Percentiles rank a stretch among this genome's conserved stretches.
phyloP scores from a whole-genome alignment of 805 yeast species.

The Candida taoyuanica region DNA sequence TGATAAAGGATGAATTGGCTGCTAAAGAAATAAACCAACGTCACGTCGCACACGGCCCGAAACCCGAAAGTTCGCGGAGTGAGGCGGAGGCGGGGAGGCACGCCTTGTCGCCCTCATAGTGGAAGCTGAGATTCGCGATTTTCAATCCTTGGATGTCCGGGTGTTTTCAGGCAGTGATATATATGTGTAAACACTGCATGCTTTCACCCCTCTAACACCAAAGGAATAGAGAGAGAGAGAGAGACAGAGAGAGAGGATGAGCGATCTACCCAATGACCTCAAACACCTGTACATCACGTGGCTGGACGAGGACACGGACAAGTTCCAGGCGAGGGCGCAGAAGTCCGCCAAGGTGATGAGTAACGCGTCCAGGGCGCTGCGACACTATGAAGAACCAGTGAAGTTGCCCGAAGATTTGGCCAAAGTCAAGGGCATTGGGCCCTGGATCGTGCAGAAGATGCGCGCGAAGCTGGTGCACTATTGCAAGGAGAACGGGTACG shows the following conservation, averaged over 20 bases:
- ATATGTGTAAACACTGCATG: background rate
- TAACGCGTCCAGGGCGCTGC: slow-evolving; percentile 52
- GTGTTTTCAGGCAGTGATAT: background rate
- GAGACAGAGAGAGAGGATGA: slow-evolving; percentile 1
- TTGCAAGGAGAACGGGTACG: slow-evolving; percentile 49
- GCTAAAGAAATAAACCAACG: no score
- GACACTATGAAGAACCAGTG: slow-evolving; percentile 40
- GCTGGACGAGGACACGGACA: slow-evolving; percentile 50
- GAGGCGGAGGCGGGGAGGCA: background rate
- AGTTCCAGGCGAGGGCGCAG: slow-evolving; percentile 43
- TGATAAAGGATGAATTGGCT: no score
- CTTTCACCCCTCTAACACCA: background rate
- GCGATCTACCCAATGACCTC: slow-evolving; percentile 39
- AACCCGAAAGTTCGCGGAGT: background rate
- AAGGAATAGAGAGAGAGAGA: background rate
- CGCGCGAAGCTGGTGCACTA: slow-evolving; percentile 42
- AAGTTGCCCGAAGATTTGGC: slow-evolving; percentile 45
- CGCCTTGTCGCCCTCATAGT: no score
- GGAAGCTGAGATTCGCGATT: no score
- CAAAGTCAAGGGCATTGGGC: slow-evolving; percentile 67
- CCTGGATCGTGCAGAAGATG: slow-evolving; percentile 52
- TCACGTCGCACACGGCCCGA: no score
- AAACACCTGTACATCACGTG: slow-evolving; percentile 51
- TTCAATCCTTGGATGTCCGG: no score
- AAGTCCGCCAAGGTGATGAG: slow-evolving; percentile 49